Base-by-base conservation (phyloP, 2,329 filamentous ascomycete genomes). In the Endothia cerciana region DNA sequence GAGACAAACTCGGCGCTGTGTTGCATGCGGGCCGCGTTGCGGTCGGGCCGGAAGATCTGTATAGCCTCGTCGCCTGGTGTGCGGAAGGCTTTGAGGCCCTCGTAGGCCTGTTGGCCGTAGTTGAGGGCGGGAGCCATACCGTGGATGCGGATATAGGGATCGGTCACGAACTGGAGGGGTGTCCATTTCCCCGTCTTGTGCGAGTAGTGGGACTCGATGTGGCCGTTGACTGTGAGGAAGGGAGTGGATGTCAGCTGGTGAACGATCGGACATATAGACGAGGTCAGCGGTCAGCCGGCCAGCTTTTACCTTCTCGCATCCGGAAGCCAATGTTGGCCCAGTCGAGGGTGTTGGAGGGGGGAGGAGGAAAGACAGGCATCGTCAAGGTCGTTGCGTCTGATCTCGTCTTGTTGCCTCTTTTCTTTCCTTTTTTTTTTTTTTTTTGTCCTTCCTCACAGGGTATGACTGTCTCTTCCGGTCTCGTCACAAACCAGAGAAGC, bases 21-120 rank as follows among this genome's bases (percentile, higher is more conserved):
- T 76, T 93, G 91, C 83, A 98, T 87, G 67, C 94, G 92, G 51
- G 81, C 79, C 45, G 94, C 95, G 77, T 98, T 98, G 75, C 90
- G 88, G 74, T 89, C 85, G 0, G 94, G 92, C 4, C 94, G 91
- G 87, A 98, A 98, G 77, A 98, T 87, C 76, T 89, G 87, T 80
- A 98, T 94, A 67, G 80, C 79, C 67, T 83, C 76, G 77, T 91
- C 87, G 65, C 85, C 82, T 22, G 93, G 91, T 2, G 85, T 83
- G 69, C 94, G 93, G 85, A 97, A 97, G 64, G 94, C 94, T 80
- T 98, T 98, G 77, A 98, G 88, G n/a, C 95, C 95, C 78, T 99
- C 95, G 83, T 97, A 99, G 73, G 93, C 94, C 81, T 98, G 95
- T 76, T 97, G 93, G 66, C 94, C 93, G 78, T 99, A 99, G 85